Conservation (phyloP, 2,329 filamentous ascomycete species). For the Dryadomyces quercivorus region DNA sequence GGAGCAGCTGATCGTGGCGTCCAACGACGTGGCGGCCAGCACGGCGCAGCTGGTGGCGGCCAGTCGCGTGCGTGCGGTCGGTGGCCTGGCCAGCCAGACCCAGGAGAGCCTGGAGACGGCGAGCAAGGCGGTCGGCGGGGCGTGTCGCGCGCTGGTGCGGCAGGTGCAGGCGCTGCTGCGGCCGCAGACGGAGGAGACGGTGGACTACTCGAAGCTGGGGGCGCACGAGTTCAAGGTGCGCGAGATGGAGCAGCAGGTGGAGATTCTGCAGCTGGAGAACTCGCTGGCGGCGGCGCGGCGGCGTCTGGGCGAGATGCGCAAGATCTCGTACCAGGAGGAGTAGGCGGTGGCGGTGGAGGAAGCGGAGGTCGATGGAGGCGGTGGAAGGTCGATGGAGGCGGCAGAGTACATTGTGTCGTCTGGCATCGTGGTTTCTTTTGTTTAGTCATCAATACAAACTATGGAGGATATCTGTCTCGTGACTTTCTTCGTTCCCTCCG, state of each 20-base stretch:
- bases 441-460: too few relatives aligned
- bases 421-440: too few relatives aligned
- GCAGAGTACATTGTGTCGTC: too few relatives aligned
- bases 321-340: constrained; percentile 86
- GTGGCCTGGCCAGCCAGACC: constrained; percentile 89
- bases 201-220: constrained; percentile 81
- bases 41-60: constrained; percentile 95
- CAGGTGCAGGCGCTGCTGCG: constrained; percentile 94
- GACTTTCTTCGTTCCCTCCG: too few relatives aligned
- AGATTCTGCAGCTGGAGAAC: constrained; percentile 94
- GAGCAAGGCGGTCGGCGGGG: constrained; percentile 81
- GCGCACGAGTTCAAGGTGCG: constrained; percentile 96
- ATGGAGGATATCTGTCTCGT: too few relatives aligned
- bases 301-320: constrained; percentile 91
- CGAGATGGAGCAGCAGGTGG: constrained; percentile 99
- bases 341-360: constrained; percentile 20
- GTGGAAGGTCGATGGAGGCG: too few relatives aligned
- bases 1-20: constrained; percentile 94
- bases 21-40: constrained; percentile 90
- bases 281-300: constrained; percentile 64
- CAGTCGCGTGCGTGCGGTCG: constrained; percentile 74
- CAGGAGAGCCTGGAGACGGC: constrained; percentile 86
- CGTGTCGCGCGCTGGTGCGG: constrained; percentile 75
- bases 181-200: constrained; percentile 68
- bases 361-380: too few relatives aligned